Conservation (phyloP, 2,329 filamentous ascomycete genomes). For the Parasarocladium wereldwijsianum region DNA sequence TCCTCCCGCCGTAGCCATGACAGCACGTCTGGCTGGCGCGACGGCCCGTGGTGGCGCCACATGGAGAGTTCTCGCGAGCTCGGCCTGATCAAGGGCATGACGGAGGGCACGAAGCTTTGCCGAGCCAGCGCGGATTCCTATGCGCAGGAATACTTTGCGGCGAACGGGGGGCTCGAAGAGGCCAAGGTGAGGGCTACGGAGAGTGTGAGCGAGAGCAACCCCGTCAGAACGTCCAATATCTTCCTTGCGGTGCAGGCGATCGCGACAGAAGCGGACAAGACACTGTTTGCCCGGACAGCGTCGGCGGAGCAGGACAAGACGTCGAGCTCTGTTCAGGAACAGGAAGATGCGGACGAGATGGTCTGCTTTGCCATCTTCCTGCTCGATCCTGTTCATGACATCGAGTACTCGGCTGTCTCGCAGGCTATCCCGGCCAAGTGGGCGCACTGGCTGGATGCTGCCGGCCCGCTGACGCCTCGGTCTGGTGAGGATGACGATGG, state of each 20-base stretch:
- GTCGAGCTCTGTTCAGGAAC: slow-evolving; percentile 33
- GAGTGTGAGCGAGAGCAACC: slow-evolving; percentile 68
- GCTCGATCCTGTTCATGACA: slow-evolving; percentile 79
- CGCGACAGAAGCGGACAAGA: slow-evolving; percentile 44
- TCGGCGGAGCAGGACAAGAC: slow-evolving; percentile 39
- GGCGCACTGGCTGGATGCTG: slow-evolving; percentile 81
- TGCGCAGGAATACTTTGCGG: slow-evolving; percentile 67
- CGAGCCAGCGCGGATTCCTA: slow-evolving; percentile 82
- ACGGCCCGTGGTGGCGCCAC: slow-evolving; percentile 93
- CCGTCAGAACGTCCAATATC: slow-evolving; percentile 82
- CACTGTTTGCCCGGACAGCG: slow-evolving; percentile 51
- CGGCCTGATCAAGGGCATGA: slow-evolving; percentile 62
- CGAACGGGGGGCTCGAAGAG: slow-evolving; percentile 63
- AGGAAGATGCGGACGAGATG: slow-evolving; percentile 41
- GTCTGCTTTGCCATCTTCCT: slow-evolving; percentile 67
- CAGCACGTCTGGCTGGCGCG: slow-evolving; percentile 60
- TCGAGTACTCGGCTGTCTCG: slow-evolving; percentile 70
- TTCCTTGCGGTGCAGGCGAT: slow-evolving; percentile 94
- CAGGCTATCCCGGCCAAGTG: slow-evolving; percentile 75
- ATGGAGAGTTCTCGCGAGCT: slow-evolving; percentile 56
- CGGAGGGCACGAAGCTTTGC: slow-evolving; percentile 82
- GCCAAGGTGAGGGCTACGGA: slow-evolving; percentile 70
- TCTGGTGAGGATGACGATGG: slow-evolving; percentile 29
- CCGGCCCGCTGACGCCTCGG: slow-evolving; percentile 38
- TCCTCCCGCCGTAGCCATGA: slow-evolving; percentile 50